Percentiles rank a stretch among this genome's conserved stretches.
Conservation (phyloP, 257 asterid genomes). For the Parsonsia alboflavescens region DNA sequence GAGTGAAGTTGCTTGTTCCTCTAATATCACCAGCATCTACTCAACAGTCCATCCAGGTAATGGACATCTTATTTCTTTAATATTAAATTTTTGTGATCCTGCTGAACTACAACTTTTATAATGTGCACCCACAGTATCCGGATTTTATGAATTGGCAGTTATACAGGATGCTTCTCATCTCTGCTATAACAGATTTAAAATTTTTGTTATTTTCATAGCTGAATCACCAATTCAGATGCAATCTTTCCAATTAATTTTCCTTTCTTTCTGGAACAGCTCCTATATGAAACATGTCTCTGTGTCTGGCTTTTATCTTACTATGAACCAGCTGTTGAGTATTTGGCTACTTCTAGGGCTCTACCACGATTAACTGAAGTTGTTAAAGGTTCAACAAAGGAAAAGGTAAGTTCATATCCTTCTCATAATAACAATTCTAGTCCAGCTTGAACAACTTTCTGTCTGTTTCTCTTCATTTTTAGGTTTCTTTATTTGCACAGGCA, state of each 20-base stretch:
- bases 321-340: constrained; percentile 78
- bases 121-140: background rate
- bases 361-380: constrained; percentile 72
- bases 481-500: constrained; percentile 4
- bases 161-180: background rate
- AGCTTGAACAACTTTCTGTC: background rate
- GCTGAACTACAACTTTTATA: background rate
- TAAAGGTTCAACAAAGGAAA: constrained; percentile 89
- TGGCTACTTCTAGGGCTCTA: constrained; percentile 71
- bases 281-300: constrained; percentile 84
- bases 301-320: constrained; percentile 89
- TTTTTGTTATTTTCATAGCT: background rate
- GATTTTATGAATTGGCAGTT: background rate
- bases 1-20: constrained; percentile 82
- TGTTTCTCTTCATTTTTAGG: background rate
- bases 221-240: background rate
- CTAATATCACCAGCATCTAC: constrained; percentile 85
- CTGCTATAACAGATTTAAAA: background rate
- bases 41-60: constrained; percentile 91
- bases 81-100: background rate
- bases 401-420: constrained; percentile 34
- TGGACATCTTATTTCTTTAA: background rate
- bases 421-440: background rate
- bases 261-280: constrained; percentile 56
- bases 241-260: background rate